These are phyloP conservation scores for Zizania latifolia DNA, from an alignment of 176 grass and related monocot genomes.

Conservation along the genomic window DNA sequence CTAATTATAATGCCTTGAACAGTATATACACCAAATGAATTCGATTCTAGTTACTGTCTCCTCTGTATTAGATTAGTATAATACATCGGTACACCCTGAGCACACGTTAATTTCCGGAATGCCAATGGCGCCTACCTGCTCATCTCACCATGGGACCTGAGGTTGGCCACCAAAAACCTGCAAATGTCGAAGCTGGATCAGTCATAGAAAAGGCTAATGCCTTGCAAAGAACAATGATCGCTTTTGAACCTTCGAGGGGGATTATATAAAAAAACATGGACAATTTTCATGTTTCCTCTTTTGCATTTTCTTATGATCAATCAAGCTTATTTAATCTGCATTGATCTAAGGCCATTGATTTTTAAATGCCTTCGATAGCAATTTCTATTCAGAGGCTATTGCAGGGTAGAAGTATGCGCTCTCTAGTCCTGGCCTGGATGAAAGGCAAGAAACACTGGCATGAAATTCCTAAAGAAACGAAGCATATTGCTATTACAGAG, in stretches of 20 bases:
- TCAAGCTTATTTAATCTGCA: not conserved
- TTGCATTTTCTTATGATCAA: not conserved
- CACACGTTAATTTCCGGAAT: not conserved
- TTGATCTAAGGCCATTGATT: not conserved
- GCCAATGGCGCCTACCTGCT: not conserved
- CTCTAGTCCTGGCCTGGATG: too few species aligned
- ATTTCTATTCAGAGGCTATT: not conserved
- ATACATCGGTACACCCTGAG: not conserved
- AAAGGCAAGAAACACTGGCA: not conserved
- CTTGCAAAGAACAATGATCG: not conserved
- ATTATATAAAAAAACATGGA: too few species aligned
- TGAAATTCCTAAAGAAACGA: not conserved
- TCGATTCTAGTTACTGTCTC: too few species aligned
- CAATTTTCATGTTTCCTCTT: too few species aligned
- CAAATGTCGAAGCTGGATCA: conserved; percentile 1
- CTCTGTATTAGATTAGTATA: conserved; percentile 7
- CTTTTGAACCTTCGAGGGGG: too few species aligned
- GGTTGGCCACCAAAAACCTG: conserved; percentile 18
- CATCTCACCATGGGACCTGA: not conserved
- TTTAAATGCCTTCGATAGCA: not conserved
- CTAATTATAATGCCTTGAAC: not conserved
- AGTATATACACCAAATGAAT: too few species aligned
- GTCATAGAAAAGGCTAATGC: not conserved
- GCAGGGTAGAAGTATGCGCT: not conserved
- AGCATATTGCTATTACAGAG: not conserved